Evolutionary conservation across 2,329 filamentous ascomycete genomes (phyloP).

Genomic region (Pyrenophora tritici-repentis): DNA sequence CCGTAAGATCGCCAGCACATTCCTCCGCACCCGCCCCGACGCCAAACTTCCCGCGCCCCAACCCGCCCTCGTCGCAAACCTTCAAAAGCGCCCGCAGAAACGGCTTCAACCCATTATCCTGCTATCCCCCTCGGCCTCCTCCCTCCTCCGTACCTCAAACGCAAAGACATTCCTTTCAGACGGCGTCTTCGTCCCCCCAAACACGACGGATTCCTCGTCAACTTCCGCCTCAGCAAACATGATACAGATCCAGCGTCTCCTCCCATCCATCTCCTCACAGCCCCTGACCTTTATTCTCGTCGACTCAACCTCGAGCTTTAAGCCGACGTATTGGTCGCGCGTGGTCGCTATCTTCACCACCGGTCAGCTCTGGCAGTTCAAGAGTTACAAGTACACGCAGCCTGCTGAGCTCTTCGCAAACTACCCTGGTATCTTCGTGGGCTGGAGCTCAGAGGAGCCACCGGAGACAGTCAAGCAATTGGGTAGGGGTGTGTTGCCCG

Average conservation of each 20-base stretch:
- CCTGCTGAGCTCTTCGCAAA: conserved; percentile 89
- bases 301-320: conserved; percentile 91
- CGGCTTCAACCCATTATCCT: conserved; percentile 84
- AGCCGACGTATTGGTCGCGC: conserved; percentile 95
- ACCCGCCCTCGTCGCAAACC: conserved; percentile 46
- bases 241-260: conserved; percentile 78
- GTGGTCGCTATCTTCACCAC: conserved; percentile 98
- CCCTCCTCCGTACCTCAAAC: conserved; percentile 92
- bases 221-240: conserved; percentile 66
- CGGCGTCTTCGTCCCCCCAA: conserved; percentile 78
- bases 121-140: conserved; percentile 92
- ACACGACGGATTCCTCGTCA: conserved; percentile 64
- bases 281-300: conserved; percentile 94
- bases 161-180: conserved; percentile 91
- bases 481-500: conserved; percentile 81
- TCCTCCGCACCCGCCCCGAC: conserved; percentile 63
- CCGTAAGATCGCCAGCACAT: conserved; percentile 79
- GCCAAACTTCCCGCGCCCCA: conserved; percentile 43
- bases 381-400: conserved; percentile 93
- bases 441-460: conserved; percentile 82
- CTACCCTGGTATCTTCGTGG: conserved; percentile 84
- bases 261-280: conserved; percentile 70
- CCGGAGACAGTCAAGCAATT: conserved; percentile 80
- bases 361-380: conserved; percentile 98
- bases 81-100: conserved; percentile 48